Evolutionary conservation across 805 yeast genomes (phyloP).

Genomic region (Kluyveromyces nonfermentans): DNA sequence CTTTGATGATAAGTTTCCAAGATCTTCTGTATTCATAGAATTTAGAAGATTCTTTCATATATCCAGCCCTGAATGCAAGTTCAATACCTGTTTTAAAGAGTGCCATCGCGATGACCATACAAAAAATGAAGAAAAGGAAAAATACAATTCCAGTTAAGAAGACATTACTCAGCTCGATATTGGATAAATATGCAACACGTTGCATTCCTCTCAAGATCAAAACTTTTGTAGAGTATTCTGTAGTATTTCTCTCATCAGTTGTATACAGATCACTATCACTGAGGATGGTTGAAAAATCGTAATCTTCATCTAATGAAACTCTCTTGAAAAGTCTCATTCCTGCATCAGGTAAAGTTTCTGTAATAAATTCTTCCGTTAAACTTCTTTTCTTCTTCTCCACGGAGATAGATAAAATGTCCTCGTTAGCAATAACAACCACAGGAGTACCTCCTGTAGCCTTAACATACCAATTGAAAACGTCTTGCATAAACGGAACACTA

Average conservation of each 20-base stretch:
- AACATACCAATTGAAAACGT: conserved; percentile 84
- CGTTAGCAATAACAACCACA: conserved; percentile 61
- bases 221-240: conserved; percentile 52
- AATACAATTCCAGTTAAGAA: conserved; percentile 83
- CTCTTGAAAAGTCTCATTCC: conserved; percentile 28
- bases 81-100: conserved; percentile 65
- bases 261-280: conserved; percentile 48
- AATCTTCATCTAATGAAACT: conserved; percentile 27
- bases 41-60: conserved; percentile 48
- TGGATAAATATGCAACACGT: conserved; percentile 78
- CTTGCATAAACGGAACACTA: conserved; percentile 64
- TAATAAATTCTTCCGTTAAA: conserved; percentile 3
- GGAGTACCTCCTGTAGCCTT: conserved; percentile 90
- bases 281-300: conserved; percentile 41
- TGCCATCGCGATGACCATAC: conserved; percentile 43
- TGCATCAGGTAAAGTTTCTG: conserved; percentile 6
- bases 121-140: conserved; percentile 67
- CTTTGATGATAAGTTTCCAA: conserved; percentile 82
- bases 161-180: conserved; percentile 76
- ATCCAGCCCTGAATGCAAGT: conserved; percentile 45
- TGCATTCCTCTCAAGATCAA: conserved; percentile 83
- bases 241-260: conserved; percentile 56
- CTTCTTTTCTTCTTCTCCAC: conserved; percentile 52
- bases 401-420: conserved; percentile 62
- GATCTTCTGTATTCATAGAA: conserved; percentile 70